A percentile compares a stretch with the other conserved stretches of the same genome.
These are phyloP conservation scores for Paraconiothyrium sp. DNA, from an alignment of 2,329 filamentous ascomycete species.

Conservation along the genomic window DNA sequence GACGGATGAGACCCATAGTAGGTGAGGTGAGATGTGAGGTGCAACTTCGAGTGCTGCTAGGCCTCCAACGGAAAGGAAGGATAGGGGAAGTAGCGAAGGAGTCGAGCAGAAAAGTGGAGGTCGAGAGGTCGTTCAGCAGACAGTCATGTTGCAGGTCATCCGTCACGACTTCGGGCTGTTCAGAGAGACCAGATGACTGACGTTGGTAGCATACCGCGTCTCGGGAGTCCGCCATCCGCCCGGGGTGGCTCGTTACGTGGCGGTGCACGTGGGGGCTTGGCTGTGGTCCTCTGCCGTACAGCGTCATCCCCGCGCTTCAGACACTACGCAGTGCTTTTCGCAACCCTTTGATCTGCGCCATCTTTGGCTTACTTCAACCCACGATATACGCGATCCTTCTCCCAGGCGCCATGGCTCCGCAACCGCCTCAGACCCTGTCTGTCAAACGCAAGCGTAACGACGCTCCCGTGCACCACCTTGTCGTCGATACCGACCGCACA, in stretches of 20 bases:
- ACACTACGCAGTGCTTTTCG: neutral
- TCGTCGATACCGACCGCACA: slow-evolving; percentile 37
- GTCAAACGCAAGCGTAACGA: slow-evolving; percentile 67
- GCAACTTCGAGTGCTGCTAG: neutral
- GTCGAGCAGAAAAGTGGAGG: slow-evolving; percentile 6
- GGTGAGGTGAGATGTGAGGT: slow-evolving; percentile 12
- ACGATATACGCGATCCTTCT: neutral
- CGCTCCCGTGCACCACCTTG: slow-evolving; percentile 63
- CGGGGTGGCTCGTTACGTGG: neutral
- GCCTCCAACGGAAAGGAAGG: neutral
- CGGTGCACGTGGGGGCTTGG: slow-evolving; percentile 9
- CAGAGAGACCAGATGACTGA: slow-evolving; percentile 19
- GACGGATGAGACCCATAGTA: slow-evolving; percentile 49
- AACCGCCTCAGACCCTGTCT: slow-evolving; percentile 42
- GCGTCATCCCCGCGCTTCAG: neutral
- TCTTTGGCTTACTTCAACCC: neutral
- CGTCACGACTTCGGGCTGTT: slow-evolving; percentile 1
- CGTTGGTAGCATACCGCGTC: slow-evolving; percentile 4
- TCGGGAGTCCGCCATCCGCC: neutral
- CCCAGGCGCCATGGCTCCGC: slow-evolving; percentile 26
- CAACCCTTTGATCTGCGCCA: neutral
- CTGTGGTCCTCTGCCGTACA: neutral
- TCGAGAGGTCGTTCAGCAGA: slow-evolving; percentile 19
- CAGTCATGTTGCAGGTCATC: slow-evolving; percentile 33
- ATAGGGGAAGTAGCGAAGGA: slow-evolving; percentile 22